Evolutionary conservation across 2,329 filamentous ascomycete species (phyloP).

Genomic region (Aschersonia sp.): DNA sequence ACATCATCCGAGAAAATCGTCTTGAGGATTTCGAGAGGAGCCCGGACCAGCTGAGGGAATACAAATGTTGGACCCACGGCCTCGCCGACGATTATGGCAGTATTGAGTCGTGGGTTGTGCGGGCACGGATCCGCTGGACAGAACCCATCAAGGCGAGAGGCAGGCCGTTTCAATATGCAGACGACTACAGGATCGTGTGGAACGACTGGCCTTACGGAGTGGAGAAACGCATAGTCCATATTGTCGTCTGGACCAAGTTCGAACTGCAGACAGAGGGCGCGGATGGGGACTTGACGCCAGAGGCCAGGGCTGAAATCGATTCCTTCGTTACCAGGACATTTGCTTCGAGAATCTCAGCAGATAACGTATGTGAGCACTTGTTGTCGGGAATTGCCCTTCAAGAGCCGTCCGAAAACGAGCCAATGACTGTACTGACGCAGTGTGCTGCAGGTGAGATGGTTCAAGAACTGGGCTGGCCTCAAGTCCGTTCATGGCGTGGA

Average conservation of each 20-base stretch:
- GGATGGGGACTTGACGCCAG: slow-evolving; percentile 53
- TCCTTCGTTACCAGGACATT: slow-evolving; percentile 58
- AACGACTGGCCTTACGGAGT: slow-evolving; percentile 96
- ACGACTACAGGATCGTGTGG: slow-evolving; percentile 59
- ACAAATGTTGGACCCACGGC: slow-evolving; percentile 53
- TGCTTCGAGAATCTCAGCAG: slow-evolving; percentile 29
- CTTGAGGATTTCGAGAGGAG: slow-evolving; percentile 65
- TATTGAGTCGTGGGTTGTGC: slow-evolving; percentile 63
- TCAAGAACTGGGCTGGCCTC: slow-evolving; percentile 69
- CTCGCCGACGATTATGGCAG: slow-evolving; percentile 58
- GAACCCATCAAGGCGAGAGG: slow-evolving; percentile 19
- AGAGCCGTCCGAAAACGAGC: neutral
- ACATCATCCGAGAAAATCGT: slow-evolving; percentile 48
- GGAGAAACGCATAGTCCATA: slow-evolving; percentile 61
- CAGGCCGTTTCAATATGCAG: slow-evolving; percentile 26
- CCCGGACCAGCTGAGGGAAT: slow-evolving; percentile 66
- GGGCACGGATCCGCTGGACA: slow-evolving; percentile 56
- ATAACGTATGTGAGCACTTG: slow-evolving; percentile 30
- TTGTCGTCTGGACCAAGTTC: slow-evolving; percentile 92
- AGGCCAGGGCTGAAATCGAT: slow-evolving; percentile 51
- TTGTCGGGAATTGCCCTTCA: neutral
- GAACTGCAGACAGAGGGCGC: slow-evolving; percentile 51
- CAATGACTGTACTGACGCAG: neutral
- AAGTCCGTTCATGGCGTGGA: slow-evolving; percentile 81
- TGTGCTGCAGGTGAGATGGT: slow-evolving; percentile 21